Percentiles rank a stretch among this genome's conserved stretches.
Conservation (phyloP, 768 basidiomycete species). For the Coprinellus aureogranulatus region DNA sequence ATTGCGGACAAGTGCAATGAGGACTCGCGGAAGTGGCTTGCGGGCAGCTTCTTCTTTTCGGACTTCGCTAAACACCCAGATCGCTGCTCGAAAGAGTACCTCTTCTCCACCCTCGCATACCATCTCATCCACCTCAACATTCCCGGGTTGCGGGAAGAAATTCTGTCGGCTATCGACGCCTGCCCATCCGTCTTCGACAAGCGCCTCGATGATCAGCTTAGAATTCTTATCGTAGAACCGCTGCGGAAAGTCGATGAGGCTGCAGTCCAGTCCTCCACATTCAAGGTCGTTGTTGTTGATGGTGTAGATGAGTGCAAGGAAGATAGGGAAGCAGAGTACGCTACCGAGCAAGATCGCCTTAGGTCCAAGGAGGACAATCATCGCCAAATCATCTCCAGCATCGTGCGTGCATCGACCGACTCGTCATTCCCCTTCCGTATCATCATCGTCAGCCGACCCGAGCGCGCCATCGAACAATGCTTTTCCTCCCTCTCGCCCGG, state of each 20-base stretch:
- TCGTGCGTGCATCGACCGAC: not conserved
- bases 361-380: not conserved
- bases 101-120: constrained; percentile 30
- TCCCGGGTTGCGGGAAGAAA: not conserved
- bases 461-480: not conserved
- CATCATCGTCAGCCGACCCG: not conserved
- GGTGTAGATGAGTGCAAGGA: not conserved
- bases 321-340: not conserved
- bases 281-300: not conserved
- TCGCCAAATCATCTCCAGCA: not conserved
- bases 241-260: not conserved
- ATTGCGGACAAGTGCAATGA: constrained; percentile 18
- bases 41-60: constrained; percentile 37
- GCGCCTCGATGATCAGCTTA: not conserved
- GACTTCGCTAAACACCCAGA: constrained; percentile 16
- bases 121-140: constrained; percentile 18
- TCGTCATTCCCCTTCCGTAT: not conserved
- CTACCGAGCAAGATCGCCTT: not conserved
- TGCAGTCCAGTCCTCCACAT: not conserved
- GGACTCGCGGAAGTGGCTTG: constrained; percentile 17
- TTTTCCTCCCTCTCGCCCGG: not conserved
- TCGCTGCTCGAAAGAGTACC: constrained; percentile 17
- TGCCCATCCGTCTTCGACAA: not conserved
- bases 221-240: not conserved
- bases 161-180: not conserved